phyloP scores from a whole-genome alignment of 441 rosid species.

The Erodium trifolium region DNA sequence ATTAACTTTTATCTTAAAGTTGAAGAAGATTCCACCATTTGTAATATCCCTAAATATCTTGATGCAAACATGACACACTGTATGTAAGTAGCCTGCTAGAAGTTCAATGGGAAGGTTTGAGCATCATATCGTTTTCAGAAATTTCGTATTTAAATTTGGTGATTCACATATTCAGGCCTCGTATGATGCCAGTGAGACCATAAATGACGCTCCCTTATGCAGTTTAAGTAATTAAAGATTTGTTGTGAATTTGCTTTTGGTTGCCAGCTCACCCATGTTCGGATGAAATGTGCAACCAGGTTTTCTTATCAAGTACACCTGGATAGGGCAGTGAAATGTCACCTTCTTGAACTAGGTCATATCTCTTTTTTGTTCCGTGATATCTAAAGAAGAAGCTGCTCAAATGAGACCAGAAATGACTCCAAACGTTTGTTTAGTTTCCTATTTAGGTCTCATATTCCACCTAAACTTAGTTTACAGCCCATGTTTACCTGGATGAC shows the following conservation, averaged over 20 bases:
- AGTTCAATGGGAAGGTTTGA: not conserved
- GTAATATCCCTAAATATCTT: not conserved
- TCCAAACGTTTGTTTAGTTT: not conserved
- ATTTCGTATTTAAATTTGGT: not conserved
- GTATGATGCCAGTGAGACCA: not conserved
- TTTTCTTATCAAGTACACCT: not conserved
- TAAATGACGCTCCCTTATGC: not conserved
- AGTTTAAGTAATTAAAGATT: not conserved
- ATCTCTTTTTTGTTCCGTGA: not conserved
- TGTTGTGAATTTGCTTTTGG: conserved; percentile 1
- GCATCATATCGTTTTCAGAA: not conserved
- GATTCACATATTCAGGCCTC: not conserved
- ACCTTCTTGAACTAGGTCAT: not conserved
- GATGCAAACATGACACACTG: not conserved
- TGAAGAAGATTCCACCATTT: not conserved
- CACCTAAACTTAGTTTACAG: not conserved
- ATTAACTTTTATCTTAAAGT: conserved; percentile 3
- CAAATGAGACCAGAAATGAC: not conserved
- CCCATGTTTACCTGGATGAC: not conserved
- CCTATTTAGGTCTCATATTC: not conserved
- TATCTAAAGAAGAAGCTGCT: not conserved
- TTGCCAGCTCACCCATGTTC: conserved; percentile 1
- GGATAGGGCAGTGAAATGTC: not conserved
- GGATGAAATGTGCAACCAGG: not conserved
- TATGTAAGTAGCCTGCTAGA: not conserved